Evolutionary conservation across 176 grass and related monocot genomes (phyloP).

Genomic region (Carex parvula): DNA sequence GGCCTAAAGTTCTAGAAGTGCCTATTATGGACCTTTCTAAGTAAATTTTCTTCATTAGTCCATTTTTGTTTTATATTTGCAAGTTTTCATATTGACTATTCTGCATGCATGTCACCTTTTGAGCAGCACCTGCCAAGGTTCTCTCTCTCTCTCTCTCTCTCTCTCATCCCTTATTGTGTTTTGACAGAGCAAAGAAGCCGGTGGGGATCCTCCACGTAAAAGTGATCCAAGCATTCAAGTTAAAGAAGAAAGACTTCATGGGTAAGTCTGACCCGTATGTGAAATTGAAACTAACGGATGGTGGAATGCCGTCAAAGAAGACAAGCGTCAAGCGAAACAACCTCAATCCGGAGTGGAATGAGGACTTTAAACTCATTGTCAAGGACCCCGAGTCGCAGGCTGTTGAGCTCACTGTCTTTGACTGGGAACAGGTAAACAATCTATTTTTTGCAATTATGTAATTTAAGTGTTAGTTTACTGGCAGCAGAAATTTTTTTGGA

Average conservation of each 20-base stretch:
- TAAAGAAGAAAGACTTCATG: slow-evolving; percentile 71
- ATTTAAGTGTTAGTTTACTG: background rate
- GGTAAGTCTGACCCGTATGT: slow-evolving; percentile 87
- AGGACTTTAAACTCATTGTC: slow-evolving; percentile 72
- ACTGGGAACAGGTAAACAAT: slow-evolving; percentile 77
- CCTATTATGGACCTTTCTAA: slow-evolving; percentile 68
- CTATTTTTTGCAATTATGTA: background rate
- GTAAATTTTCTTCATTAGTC: slow-evolving; percentile 36
- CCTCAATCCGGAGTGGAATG: slow-evolving; percentile 84
- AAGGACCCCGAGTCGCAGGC: slow-evolving; percentile 70
- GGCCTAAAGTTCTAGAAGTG: slow-evolving; percentile 79
- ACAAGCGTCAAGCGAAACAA: slow-evolving; percentile 59
- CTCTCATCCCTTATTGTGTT: background rate
- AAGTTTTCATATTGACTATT: background rate
- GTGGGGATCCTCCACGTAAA: slow-evolving; percentile 70
- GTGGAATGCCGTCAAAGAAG: slow-evolving; percentile 62
- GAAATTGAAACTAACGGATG: slow-evolving; percentile 64
- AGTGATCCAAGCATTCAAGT: slow-evolving; percentile 47
- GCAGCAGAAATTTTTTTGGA: too few relatives aligned
- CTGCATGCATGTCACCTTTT: background rate
- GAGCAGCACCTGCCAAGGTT: too few relatives aligned
- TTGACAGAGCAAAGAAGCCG: slow-evolving; percentile 66
- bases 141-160: background rate
- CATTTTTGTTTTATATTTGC: background rate
- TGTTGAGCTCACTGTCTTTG: slow-evolving; percentile 57